Base-by-base conservation (phyloP, 2,329 filamentous ascomycete genomes). In the Stagonosporopsis chrysanthemi region DNA sequence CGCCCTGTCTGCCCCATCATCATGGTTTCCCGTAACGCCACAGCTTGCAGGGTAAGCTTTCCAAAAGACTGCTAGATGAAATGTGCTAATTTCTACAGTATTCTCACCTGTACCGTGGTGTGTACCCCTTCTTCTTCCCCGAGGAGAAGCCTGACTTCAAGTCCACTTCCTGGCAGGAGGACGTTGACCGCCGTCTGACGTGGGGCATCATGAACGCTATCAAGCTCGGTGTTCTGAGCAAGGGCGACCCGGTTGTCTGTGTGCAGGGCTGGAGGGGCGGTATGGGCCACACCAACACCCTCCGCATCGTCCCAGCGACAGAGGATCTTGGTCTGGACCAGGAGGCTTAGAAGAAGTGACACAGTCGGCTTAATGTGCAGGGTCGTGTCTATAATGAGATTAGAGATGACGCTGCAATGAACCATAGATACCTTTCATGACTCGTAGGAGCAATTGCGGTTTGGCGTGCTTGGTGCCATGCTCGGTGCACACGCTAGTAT, bases 1-100 rank as follows among this genome's bases (percentile, higher is more conserved):
- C 91, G 95, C 75, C 95, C 95, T 48, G 93, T 98, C 64, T 98
- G 94, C 87, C 95, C 95, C 70, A 97, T 99, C 82, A 94, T 99
- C 84, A 98, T 98, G 94, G 91, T 99, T 64, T 97, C 94, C 65
- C 90, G 95, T 72, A 97, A 90, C 78, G 81, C 87, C 45, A 87
- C 86, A 65, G 91, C 95, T 49, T 90, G 92, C 59, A 86, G 95
- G 67, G 82, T 84, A 79, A 78, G 81, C 76, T 68, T 41, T 2
- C 17, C 19, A 6, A 22, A 22, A 31, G n/a, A 5, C n/a, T 17
- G 7, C 9, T 31, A 36, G 12, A 17, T 33, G 50, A 15, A 36
- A 31, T 11, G 33, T 40, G 60, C 68, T 72, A 63, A 70, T 41
- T 33, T 46, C 36, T 17, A 14, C 63, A 84, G 80, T 98, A 95